These are phyloP conservation scores for Vigna unguiculata DNA, from an alignment of 306 rosid genomes.

Conservation along the genomic window DNA sequence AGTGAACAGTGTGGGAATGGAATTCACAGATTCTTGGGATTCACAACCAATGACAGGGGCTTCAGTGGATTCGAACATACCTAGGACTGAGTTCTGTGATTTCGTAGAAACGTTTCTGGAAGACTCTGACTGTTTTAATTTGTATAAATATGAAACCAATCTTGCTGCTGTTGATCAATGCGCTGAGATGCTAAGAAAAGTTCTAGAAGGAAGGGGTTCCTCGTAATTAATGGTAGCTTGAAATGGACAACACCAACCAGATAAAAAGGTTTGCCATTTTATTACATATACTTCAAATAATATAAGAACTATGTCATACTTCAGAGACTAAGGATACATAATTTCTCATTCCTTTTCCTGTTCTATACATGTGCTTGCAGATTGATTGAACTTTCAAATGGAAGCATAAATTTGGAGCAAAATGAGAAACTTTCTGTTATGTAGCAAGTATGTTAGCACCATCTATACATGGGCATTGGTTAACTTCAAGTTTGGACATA, in stretches of 20 bases:
- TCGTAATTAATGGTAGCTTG: background rate
- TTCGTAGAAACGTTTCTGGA: conserved; percentile 45
- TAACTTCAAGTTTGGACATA: background rate
- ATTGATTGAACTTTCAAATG: conserved; percentile 7
- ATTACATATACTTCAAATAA: background rate
- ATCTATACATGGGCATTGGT: background rate
- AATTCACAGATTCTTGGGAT: background rate
- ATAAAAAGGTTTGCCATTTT: conserved; percentile 29
- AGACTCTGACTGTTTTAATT: conserved; percentile 31
- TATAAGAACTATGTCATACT: background rate
- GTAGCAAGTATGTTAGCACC: background rate
- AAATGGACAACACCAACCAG: background rate
- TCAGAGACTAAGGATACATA: background rate
- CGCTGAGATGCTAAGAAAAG: background rate
- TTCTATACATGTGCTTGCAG: conserved; percentile 2
- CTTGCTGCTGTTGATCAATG: conserved; percentile 22
- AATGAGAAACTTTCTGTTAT: conserved; percentile 9
- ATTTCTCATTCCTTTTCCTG: background rate
- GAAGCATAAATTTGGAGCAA: conserved; percentile 11
- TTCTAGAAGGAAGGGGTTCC: background rate
- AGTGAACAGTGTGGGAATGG: background rate
- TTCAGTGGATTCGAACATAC: conserved; percentile 38
- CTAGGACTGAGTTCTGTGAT: conserved; percentile 32
- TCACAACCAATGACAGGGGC: conserved; percentile 4
- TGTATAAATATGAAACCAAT: conserved; percentile 15